Percentiles rank a stretch among this genome's conserved stretches.
These are phyloP conservation scores for Filobasidium uniguttulatum DNA, from an alignment of 1,284 basidiomycete species.

Conservation along the genomic window DNA sequence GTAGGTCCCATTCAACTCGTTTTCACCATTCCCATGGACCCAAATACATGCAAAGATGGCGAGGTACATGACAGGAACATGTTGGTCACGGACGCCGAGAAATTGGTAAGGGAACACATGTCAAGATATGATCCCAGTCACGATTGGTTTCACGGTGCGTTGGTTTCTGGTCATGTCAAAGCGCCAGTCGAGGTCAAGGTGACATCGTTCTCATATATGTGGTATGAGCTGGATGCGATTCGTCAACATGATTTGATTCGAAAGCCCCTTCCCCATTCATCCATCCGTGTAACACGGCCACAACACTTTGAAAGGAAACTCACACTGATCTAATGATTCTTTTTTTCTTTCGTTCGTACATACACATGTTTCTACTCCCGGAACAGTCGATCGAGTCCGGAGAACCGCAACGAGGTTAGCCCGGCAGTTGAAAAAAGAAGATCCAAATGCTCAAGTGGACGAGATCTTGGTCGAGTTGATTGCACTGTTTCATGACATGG, in stretches of 20 bases:
- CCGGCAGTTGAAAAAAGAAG: conserved; percentile 34
- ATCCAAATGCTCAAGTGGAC: conserved; percentile 38
- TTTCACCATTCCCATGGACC: too few species aligned
- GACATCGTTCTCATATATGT: conserved; percentile 11
- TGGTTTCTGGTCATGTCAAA: too few species aligned
- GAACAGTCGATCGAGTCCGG: conserved; percentile 63
- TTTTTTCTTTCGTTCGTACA: background rate
- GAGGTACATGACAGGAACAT: too few species aligned
- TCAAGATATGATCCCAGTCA: conserved; percentile 74
- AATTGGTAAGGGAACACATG: conserved; percentile 62
- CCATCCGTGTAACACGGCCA: background rate
- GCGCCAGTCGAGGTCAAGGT: too few species aligned
- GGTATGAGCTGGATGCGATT: background rate
- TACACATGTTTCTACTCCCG: background rate
- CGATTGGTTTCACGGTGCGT: conserved; percentile 69
- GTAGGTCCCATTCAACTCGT: too few species aligned
- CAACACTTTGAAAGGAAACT: too few species aligned
- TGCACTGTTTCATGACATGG: conserved; percentile 75
- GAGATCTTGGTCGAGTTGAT: conserved; percentile 64
- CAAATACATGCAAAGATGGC: too few species aligned
- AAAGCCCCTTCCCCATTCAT: background rate
- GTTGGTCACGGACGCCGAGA: conserved; percentile 52
- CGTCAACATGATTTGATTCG: background rate
- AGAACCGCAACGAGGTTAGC: conserved; percentile 60
- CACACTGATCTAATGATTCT: background rate